A percentile compares a stretch with the other conserved stretches of the same genome.
Conservation (phyloP, 495 filamentous ascomycete species). For the Filosporella fistucella region DNA sequence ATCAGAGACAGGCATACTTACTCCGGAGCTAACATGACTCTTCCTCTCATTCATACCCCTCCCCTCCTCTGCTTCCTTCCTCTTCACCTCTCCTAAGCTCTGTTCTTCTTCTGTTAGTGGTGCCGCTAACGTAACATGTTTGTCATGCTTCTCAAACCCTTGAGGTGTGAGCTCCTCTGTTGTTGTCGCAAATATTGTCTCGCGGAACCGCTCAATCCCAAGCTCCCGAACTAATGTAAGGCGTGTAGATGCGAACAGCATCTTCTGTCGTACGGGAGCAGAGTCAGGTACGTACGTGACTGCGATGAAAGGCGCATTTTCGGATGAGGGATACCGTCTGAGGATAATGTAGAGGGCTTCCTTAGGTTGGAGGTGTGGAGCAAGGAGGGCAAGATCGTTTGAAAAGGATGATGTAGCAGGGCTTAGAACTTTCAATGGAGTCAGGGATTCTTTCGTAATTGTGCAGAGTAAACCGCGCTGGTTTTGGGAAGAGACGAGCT, state of each 20-base stretch:
- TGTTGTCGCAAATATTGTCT: slow-evolving; percentile 71
- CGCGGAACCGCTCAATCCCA: slow-evolving; percentile 80
- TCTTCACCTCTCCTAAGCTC: slow-evolving; percentile 68
- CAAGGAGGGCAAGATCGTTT: slow-evolving; percentile 53
- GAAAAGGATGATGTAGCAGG: slow-evolving; percentile 52
- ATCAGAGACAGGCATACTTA: slow-evolving; percentile 60
- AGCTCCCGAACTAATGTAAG: slow-evolving; percentile 81
- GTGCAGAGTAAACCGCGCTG: slow-evolving; percentile 78
- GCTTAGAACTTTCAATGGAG: slow-evolving; percentile 56
- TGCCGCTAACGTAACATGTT: slow-evolving; percentile 59
- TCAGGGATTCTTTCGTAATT: slow-evolving; percentile 72
- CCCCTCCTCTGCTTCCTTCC: slow-evolving; percentile 74
- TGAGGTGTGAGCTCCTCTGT: slow-evolving; percentile 64
- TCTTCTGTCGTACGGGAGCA: slow-evolving; percentile 91
- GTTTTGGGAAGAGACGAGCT: slow-evolving; percentile 56
- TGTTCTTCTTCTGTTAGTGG: slow-evolving; percentile 88
- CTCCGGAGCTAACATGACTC: slow-evolving; percentile 46
- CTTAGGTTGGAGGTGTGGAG: slow-evolving; percentile 62
- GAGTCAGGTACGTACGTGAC: slow-evolving; percentile 88
- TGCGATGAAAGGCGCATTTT: slow-evolving; percentile 55
- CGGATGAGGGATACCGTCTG: slow-evolving; percentile 52
- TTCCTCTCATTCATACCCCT: slow-evolving; percentile 62
- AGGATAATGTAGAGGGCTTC: slow-evolving; percentile 82
- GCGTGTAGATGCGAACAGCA: slow-evolving; percentile 87
- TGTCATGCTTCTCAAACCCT: slow-evolving; percentile 75